Conservation (phyloP, 192 early-diverging fungal species). For the Backusella morwellensis region DNA sequence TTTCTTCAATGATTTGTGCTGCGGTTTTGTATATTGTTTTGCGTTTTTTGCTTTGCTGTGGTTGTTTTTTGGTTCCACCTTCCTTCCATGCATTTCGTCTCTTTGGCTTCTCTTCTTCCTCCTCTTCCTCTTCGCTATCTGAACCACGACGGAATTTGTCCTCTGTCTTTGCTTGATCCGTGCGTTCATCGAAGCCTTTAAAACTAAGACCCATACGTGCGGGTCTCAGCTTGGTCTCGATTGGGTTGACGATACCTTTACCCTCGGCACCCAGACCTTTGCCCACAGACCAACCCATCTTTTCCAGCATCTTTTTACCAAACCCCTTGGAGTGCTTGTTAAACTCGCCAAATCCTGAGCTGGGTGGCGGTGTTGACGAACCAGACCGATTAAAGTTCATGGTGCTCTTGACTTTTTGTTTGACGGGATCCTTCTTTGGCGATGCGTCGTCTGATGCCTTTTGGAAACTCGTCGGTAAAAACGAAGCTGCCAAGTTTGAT, state of each 20-base stretch:
- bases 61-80: background rate
- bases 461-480: constrained; percentile 12
- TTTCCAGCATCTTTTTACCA: constrained; percentile 80
- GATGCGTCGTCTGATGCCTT: background rate
- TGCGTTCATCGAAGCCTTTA: constrained; percentile 77
- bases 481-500: constrained; percentile 12
- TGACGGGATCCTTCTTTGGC: constrained; percentile 6
- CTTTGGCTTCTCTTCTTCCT: constrained; percentile 18
- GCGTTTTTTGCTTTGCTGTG: constrained; percentile 18
- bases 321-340: constrained; percentile 72
- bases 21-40: constrained; percentile 75
- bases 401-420: constrained; percentile 2
- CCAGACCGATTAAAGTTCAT: background rate
- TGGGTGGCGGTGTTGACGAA: constrained; percentile 25
- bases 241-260: constrained; percentile 85
- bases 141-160: constrained; percentile 29
- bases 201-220: constrained; percentile 80
- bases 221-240: constrained; percentile 85
- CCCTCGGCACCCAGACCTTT: constrained; percentile 88
- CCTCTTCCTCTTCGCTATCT: constrained; percentile 34
- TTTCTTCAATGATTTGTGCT: constrained; percentile 65
- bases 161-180: constrained; percentile 56
- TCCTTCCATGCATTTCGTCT: constrained; percentile 46
- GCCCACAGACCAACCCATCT: constrained; percentile 89
- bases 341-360: constrained; percentile 86